phyloP scores from a whole-genome alignment of 116 monocot genomes.

The Cymodocea nodosa region DNA sequence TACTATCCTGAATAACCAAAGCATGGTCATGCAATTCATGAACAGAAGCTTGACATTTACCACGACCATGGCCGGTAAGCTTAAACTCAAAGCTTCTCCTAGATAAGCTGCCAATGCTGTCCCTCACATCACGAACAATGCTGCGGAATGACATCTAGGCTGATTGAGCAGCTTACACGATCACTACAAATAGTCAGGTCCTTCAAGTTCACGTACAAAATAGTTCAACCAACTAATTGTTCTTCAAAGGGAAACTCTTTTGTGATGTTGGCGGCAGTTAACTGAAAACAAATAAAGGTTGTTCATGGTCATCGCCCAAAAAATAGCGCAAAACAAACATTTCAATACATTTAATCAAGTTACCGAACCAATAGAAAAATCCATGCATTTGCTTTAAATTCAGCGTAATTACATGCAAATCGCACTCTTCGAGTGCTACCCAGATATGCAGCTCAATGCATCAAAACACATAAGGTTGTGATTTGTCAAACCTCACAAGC shows the following conservation, averaged over 20 bases:
- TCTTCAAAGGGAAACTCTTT: not conserved
- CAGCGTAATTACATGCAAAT: too few species aligned
- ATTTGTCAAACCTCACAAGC: too few species aligned
- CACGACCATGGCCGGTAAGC: conserved; percentile 32
- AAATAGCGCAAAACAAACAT: too few species aligned
- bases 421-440: too few species aligned
- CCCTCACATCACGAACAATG: conserved; percentile 77
- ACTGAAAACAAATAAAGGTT: not conserved
- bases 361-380: too few species aligned
- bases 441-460: too few species aligned
- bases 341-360: too few species aligned
- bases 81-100: conserved; percentile 60
- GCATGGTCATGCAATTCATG: conserved; percentile 41
- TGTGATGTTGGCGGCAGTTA: not conserved
- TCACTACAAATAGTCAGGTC: not conserved
- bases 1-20: conserved; percentile 27
- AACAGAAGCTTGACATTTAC: conserved; percentile 62
- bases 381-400: too few species aligned
- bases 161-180: not conserved
- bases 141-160: conserved; percentile 60
- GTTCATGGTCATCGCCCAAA: too few species aligned
- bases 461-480: too few species aligned
- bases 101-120: conserved; percentile 74
- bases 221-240: not conserved
- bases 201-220: not conserved